Evolutionary conservation across 2,329 filamentous ascomycete species (phyloP).

Genomic region (Cladophialophora bantiana): DNA sequence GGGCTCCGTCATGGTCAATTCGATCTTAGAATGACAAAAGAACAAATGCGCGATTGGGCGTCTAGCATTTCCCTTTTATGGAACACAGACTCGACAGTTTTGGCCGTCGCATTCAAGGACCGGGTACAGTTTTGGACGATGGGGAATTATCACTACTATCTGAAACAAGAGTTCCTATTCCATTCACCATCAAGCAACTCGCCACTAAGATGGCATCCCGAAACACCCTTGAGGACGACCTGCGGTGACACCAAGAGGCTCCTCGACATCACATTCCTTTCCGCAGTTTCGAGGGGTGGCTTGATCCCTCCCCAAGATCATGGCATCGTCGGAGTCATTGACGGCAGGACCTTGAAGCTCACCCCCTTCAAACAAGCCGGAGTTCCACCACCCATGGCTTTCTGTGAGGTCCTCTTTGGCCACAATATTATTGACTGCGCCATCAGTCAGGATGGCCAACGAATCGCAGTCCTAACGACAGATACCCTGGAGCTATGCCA

Average conservation of each 20-base stretch:
- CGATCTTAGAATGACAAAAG: slow-evolving; percentile 71
- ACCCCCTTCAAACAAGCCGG: slow-evolving; percentile 86
- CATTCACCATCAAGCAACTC: slow-evolving; percentile 38
- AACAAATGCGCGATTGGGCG: slow-evolving; percentile 63
- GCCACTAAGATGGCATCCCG: slow-evolving; percentile 76
- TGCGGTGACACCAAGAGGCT: slow-evolving; percentile 53
- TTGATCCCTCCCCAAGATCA: slow-evolving; percentile 74
- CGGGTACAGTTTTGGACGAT: slow-evolving; percentile 93
- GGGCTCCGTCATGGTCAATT: slow-evolving; percentile 97
- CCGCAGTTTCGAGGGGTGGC: slow-evolving; percentile 64
- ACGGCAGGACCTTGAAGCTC: slow-evolving; percentile 80
- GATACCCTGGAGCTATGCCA: slow-evolving; percentile 71
- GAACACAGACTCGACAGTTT: slow-evolving; percentile 90
- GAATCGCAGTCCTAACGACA: slow-evolving; percentile 75
- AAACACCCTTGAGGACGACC: slow-evolving; percentile 75
- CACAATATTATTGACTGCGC: slow-evolving; percentile 75
- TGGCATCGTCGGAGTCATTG: slow-evolving; percentile 82
- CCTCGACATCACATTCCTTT: slow-evolving; percentile 31
- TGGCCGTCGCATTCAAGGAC: slow-evolving; percentile 78
- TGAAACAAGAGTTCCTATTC: slow-evolving; percentile 80
- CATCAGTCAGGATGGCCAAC: slow-evolving; percentile 69
- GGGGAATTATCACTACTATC: slow-evolving; percentile 97
- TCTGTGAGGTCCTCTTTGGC: slow-evolving; percentile 72
- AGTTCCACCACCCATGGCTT: slow-evolving; percentile 89
- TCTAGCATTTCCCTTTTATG: slow-evolving; percentile 74